Evolutionary conservation across 73 alveolate species (phyloP), one percentile per base, ranked within the genome.

Genomic region (Paramecium pentaurelia): DNA sequence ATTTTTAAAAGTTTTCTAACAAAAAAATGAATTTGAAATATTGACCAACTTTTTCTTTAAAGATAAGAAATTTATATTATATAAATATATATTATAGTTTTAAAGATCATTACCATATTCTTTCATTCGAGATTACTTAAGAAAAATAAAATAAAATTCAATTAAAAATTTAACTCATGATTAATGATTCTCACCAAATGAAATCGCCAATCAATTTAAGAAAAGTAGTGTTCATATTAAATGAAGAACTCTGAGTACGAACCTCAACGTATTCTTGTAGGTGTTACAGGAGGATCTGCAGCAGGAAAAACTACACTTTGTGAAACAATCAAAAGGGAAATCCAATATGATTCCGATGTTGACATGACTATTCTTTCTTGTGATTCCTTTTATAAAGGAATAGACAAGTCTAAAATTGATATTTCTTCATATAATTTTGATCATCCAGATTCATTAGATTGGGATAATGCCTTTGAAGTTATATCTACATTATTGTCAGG

Each of bases 271-370:
- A 89, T 89, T 37, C 75, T 98, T 60, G 95, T 98, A 6, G 99
- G 99, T 16, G 97, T 98, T 38, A 93, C 99, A 58, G 99, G 99
- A 45, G 99, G 99, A 25, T 97, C 99, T 58, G 99, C 99, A 84
- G 95, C 98, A 32, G 99, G 99, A 59, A 98, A 98, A 95, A 97
- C 99, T 18, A 95, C 98, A 42, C 95, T 98, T 34, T 98, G 99
- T 51, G 93, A 92, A 27, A 89, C 86, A 8, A 89, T 89, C 27
- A 77, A 68, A 51, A 89, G 84, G 18, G 94, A 89, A 47, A 89
- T 89, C 30, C 20, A 77, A 49, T 88, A 88, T 40, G 94, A 88
- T 44, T 60, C 83, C 3, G 86, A 83, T 32, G 77, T 88, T 30
- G 87, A 88, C 58, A 83, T 88, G 49, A 51, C 87, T 40, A 88